Evolutionary conservation across 2,329 filamentous ascomycete genomes (phyloP).

Genomic region (Cryphonectria naterciae): DNA sequence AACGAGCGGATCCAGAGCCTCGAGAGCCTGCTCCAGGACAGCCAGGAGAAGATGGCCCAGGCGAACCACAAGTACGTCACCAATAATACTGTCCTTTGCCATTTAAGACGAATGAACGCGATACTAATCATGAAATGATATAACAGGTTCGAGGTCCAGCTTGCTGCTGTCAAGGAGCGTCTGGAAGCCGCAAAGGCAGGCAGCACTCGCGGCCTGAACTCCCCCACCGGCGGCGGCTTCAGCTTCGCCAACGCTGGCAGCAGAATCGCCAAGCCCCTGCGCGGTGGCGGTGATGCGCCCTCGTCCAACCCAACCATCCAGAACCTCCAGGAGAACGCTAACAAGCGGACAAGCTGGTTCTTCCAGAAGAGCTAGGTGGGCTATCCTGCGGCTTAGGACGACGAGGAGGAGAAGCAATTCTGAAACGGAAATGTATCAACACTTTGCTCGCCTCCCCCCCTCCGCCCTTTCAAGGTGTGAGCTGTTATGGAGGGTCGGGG

Average conservation of each 20-base stretch:
- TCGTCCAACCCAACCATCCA: slow-evolving; percentile 60
- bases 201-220: slow-evolving; percentile 80
- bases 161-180: slow-evolving; percentile 95
- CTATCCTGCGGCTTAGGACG: not conserved
- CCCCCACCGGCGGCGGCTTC: slow-evolving; percentile 64
- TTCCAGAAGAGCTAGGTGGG: slow-evolving; percentile 60
- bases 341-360: slow-evolving; percentile 76
- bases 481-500: slow-evolving; percentile 5
- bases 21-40: slow-evolving; percentile 90
- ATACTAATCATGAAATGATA: slow-evolving; percentile 25
- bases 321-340: slow-evolving; percentile 62
- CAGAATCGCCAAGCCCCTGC: slow-evolving; percentile 71
- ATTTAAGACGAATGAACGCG: not conserved
- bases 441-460: not conserved
- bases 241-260: slow-evolving; percentile 69
- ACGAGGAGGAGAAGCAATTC: not conserved
- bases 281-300: slow-evolving; percentile 58
- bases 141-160: slow-evolving; percentile 90
- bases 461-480: not conserved
- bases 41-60: slow-evolving; percentile 96
- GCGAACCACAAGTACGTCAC: slow-evolving; percentile 89
- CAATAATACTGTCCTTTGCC: slow-evolving; percentile 14
- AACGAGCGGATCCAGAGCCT: slow-evolving; percentile 97
- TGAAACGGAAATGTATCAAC: slow-evolving; percentile 2
- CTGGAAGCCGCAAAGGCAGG: slow-evolving; percentile 93